Evolutionary conservation across 2,329 filamentous ascomycete species (phyloP), one percentile per base, ranked within the genome.

Genomic region (Chrysoporthe cubensis): DNA sequence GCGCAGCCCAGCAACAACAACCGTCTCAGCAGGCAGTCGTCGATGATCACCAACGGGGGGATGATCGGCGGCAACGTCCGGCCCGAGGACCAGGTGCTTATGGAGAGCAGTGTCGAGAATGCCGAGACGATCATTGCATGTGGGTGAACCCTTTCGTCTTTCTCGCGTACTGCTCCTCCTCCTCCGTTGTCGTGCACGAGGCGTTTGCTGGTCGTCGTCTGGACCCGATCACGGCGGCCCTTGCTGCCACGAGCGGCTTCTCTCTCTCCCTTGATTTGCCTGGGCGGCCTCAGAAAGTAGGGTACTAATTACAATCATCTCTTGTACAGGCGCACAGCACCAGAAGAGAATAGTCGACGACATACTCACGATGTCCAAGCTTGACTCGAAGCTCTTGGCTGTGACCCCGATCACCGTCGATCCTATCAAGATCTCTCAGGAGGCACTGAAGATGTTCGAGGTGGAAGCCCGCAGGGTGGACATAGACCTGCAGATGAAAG

Each of bases 261-360:
- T 3, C 18, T 13, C 3, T n/a, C 1, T 58, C 44, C 54, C 3
- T 63, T 13, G 42, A 18, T 37, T n/a, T 37, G n/a, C 26, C 32
- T 9, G 14, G 54, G 18, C 6, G 4, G 18, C 32, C 32, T 40
- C 48, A 16, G n/a, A 34, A 52, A 40, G 21, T 40, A 37, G 14
- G n/a, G 2, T 42, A n/a, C 65, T 62, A n/a, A 58, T 57, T 5
- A 3, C 16, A 11, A 2, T 6, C 32, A n/a, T 57, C 6, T 43
- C 5, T n/a, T n/a, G 0, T 18, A 54, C 9, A 48, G 46, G 67
- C 72, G 90, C 91, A 1, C 89, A 92, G 72, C 91, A 95, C 77
- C 92, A 95, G 75, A 94, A 94, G 78, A 82, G 89, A 11, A 92
- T 93, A 57, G 88, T 92, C 18, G 90, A 92, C 74, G 90, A 92